These are phyloP conservation scores for Lachnellula cervina DNA, from an alignment of 2,329 filamentous ascomycete genomes.

Conservation along the genomic window DNA sequence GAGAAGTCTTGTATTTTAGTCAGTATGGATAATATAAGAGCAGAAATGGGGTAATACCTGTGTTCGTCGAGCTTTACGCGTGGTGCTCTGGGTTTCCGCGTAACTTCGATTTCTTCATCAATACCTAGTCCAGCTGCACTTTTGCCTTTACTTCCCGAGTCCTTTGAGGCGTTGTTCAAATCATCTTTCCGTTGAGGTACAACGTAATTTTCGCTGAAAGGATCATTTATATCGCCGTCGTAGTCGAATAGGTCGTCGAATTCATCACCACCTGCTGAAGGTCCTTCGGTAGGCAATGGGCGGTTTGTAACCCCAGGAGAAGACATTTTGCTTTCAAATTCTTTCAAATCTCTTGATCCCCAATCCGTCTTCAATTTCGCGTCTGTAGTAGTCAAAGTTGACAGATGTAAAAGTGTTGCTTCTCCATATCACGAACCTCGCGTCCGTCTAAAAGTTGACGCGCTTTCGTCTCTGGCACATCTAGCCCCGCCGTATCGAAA, in stretches of 20 bases:
- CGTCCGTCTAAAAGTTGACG: conserved; percentile 12
- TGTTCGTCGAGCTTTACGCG: conserved; percentile 83
- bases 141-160: conserved; percentile 34
- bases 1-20: conserved; percentile 58
- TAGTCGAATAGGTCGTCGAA: conserved; percentile 70
- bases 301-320: conserved; percentile 5
- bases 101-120: conserved; percentile 79
- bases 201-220: conserved; percentile 25
- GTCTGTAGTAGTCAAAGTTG: conserved; percentile 12
- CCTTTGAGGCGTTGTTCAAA: conserved; percentile 40
- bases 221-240: conserved; percentile 42
- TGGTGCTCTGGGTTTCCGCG: conserved; percentile 65
- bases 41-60: conserved; percentile 42
- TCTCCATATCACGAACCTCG: conserved; percentile 3
- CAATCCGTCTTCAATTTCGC: background rate
- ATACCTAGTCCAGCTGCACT: conserved; percentile 63
- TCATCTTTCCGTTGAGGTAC: conserved; percentile 16
- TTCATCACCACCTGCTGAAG: conserved; percentile 38
- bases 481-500: conserved; percentile 2
- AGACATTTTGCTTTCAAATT: conserved; percentile 11
- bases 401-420: conserved; percentile 1
- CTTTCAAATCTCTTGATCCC: background rate
- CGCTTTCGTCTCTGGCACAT: conserved; percentile 5
- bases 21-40: conserved; percentile 6
- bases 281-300: conserved; percentile 23